Evolutionary conservation across 352 stramenopile genomes (phyloP).

Genomic region (Saprolegnia parasitica): DNA sequence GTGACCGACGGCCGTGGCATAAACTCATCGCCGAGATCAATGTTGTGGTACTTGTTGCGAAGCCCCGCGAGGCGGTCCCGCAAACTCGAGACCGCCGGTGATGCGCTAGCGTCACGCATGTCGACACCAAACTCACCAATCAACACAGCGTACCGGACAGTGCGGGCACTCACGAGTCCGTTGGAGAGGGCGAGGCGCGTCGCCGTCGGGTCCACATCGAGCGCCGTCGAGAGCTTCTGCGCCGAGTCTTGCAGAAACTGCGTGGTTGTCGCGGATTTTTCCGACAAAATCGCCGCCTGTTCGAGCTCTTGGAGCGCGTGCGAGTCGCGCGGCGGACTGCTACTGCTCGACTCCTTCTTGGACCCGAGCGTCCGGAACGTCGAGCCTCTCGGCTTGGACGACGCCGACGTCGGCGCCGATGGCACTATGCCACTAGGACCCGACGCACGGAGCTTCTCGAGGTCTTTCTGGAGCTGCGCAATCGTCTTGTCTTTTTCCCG

Average conservation of each 20-base stretch:
- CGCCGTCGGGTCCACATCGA: conserved; percentile 52
- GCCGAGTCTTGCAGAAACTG: conserved; percentile 74
- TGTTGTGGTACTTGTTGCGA: conserved; percentile 80
- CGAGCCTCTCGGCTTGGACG: conserved; percentile 45
- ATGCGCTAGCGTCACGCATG: conserved; percentile 2
- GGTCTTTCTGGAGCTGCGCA: conserved; percentile 60
- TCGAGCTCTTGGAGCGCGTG: conserved; percentile 29
- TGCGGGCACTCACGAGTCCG: conserved; percentile 15
- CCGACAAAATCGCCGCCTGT: conserved; percentile 35
- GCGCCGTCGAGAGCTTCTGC: conserved; percentile 49
- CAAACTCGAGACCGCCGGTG: conserved; percentile 37
- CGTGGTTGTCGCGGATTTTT: conserved; percentile 70
- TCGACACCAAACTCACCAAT: conserved; percentile 33
- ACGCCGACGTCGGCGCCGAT: conserved; percentile 34
- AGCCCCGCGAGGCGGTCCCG: conserved; percentile 66
- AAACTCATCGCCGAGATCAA: background rate
- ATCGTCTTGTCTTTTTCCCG: conserved; percentile 85
- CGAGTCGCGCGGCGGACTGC: background rate
- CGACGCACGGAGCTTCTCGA: conserved; percentile 51
- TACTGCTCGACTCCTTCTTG: conserved; percentile 60
- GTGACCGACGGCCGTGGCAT: conserved; percentile 23
- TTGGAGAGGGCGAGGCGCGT: conserved; percentile 35
- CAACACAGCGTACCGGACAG: conserved; percentile 33
- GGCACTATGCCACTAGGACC: too few species aligned
- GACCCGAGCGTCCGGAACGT: conserved; percentile 67